Evolutionary conservation across 2,329 filamentous ascomycete genomes (phyloP), one percentile per base, ranked within the genome.

Genomic region (Parafenestella ontariensis): DNA sequence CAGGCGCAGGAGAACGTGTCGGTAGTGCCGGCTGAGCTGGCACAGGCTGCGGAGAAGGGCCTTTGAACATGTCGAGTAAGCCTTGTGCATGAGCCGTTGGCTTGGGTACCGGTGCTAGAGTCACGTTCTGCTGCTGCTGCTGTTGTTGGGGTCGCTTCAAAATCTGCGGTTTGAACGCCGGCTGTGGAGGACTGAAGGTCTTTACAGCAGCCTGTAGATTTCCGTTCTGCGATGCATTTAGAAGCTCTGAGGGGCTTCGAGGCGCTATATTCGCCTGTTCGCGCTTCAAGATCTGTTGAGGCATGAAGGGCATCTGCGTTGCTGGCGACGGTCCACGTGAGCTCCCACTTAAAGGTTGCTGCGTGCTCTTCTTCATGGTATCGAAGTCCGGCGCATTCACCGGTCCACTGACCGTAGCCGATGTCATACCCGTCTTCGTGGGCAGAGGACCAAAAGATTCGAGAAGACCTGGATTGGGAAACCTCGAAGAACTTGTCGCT

Each of bases 361-460:
- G 69, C 21, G 62, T 61, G 34, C 70, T 64, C 51, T 72, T 71
- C 51, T 69, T 73, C 31, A 77, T 64, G 1, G 74, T 76, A 2
- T 76, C 71, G 41, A 78, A 77, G 36, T 78, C 74, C 3, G 76
- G 76, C 1, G 70, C 74, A 42, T 78, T 77, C n/a, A 78, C 64
- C 3, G 76, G 76, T n/a, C 76, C 76, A 23, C 67, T 73, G 1
- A 78, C 71, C 20, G 75, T 78, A 20, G 76, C 76, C n/a, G 74
- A 74, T 3, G 75, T 77, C 13, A 75, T 62, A 11, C 62, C 59
- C 13, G 62, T 43, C 31, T 70, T 67, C 7, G 54, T 65, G 7
- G 59, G 26, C n/a, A 61, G 54, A 20, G 46, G 42, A 17, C 49
- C 56, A 50, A 68, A 66, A 7, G 65, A 51, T 26, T 64, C 57